Evolutionary conservation across 495 filamentous ascomycete species (phyloP).

Genomic region (Penicillium pancosmium): DNA sequence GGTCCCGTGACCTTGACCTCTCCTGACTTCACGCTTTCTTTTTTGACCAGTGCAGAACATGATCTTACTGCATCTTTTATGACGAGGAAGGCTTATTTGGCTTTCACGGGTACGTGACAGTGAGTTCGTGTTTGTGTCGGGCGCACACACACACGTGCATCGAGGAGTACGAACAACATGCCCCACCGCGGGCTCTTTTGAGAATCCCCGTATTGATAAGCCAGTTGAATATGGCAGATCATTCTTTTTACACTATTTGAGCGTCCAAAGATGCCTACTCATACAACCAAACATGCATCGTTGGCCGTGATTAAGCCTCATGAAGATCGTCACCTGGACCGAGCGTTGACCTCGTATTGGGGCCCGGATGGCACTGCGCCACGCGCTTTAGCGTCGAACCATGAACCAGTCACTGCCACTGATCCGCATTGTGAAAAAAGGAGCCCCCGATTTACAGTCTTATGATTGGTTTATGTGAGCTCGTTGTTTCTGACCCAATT

Average conservation of each 20-base stretch:
- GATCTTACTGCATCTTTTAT: no score
- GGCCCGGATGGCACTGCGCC: slow-evolving; percentile 1
- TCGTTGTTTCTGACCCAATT: slow-evolving; percentile 14
- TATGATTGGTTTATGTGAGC: slow-evolving; percentile 4
- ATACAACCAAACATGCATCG: slow-evolving; percentile 4
- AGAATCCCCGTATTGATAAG: background rate
- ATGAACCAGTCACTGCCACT: background rate
- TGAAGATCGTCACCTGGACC: background rate
- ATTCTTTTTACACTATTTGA: background rate
- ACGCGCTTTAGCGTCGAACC: background rate
- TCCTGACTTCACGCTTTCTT: no score
- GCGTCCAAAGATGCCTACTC: background rate
- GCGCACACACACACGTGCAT: no score
- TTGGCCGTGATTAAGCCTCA: background rate
- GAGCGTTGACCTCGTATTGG: slow-evolving; percentile 13
- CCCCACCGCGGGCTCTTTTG: no score
- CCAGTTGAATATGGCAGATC: background rate
- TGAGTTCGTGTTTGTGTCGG: background rate
- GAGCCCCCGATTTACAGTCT: background rate
- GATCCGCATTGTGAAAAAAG: background rate
- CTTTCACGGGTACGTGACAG: background rate
- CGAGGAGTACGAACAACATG: no score
- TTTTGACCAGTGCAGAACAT: no score
- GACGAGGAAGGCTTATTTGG: no score
- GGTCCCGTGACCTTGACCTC: background rate